Evolutionary conservation across 805 yeast genomes (phyloP).

Genomic region (Saccharomycopsis olivae): DNA sequence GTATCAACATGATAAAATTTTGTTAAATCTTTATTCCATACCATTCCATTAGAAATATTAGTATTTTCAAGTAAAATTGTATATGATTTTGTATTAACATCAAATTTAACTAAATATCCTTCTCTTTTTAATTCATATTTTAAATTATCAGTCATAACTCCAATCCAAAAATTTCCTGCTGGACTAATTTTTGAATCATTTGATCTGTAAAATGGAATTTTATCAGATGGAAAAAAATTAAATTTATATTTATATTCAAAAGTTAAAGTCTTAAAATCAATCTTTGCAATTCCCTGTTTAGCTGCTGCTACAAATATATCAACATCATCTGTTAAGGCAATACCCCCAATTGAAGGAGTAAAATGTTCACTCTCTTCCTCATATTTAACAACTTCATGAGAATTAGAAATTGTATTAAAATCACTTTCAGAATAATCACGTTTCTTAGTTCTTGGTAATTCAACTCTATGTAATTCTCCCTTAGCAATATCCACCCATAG

Average conservation of each 20-base stretch:
- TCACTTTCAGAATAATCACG: slow-evolving; percentile 10
- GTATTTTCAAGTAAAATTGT: slow-evolving; percentile 30
- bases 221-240: slow-evolving; percentile 25
- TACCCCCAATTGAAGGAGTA: slow-evolving; percentile 44
- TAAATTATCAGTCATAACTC: slow-evolving; percentile 59
- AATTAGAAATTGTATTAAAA: slow-evolving; percentile 11
- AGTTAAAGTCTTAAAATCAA: slow-evolving; percentile 31
- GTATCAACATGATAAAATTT: slow-evolving; percentile 47
- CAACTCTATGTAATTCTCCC: slow-evolving; percentile 31
- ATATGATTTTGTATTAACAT: slow-evolving; percentile 24
- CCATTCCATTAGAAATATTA: slow-evolving; percentile 64
- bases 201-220: slow-evolving; percentile 37
- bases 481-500: slow-evolving; percentile 37
- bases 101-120: slow-evolving; percentile 44
- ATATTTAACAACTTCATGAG: slow-evolving; percentile 14
- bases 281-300: slow-evolving; percentile 51
- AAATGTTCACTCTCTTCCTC: slow-evolving; percentile 5
- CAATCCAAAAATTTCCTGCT: slow-evolving; percentile 68
- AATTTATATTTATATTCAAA: slow-evolving; percentile 32
- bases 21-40: slow-evolving; percentile 36
- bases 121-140: slow-evolving; percentile 29
- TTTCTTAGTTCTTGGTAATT: slow-evolving; percentile 18
- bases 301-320: slow-evolving; percentile 50
- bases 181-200: slow-evolving; percentile 81
- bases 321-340: slow-evolving; percentile 52